These are phyloP conservation scores for Coffea humblotiana DNA, from an alignment of 305 asterid species.

Conservation along the genomic window DNA sequence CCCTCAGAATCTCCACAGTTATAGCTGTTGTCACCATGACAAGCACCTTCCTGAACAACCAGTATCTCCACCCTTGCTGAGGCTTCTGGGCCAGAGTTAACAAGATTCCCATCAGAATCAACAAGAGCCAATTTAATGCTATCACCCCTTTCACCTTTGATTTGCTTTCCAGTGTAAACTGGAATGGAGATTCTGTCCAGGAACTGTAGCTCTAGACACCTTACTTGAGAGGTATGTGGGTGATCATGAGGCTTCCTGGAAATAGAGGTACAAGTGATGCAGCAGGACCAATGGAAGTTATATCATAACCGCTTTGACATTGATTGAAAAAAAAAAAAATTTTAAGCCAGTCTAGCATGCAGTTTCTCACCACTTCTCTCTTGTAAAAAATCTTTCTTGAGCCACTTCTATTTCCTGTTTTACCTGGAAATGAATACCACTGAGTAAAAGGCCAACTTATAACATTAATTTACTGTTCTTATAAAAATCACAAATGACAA, in stretches of 20 bases:
- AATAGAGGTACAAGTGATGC: background rate
- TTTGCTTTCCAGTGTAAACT: slow-evolving; percentile 45
- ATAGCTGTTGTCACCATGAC: slow-evolving; percentile 3
- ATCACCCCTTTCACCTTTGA: slow-evolving; percentile 35
- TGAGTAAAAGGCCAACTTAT: background rate
- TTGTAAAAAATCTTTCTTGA: background rate
- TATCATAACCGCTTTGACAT: background rate
- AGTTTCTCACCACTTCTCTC: slow-evolving; percentile 13
- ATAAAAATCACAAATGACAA: background rate
- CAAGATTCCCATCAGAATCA: slow-evolving; percentile 34
- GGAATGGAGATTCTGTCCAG: slow-evolving; percentile 23
- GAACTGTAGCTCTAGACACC: slow-evolving; percentile 38
- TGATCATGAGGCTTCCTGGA: slow-evolving; percentile 32
- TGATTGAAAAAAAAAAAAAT: background rate
- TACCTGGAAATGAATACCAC: slow-evolving; percentile 7
- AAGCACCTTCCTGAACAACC: slow-evolving; percentile 33
- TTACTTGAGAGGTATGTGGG: slow-evolving; percentile 18
- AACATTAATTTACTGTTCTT: background rate
- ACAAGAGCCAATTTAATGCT: slow-evolving; percentile 40
- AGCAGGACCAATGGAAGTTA: too few relatives aligned
- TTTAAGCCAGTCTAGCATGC: background rate
- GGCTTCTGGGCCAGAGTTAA: slow-evolving; percentile 45
- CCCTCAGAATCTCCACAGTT: slow-evolving; percentile 9
- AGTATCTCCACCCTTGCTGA: slow-evolving; percentile 42
- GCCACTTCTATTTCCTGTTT: slow-evolving; percentile 17